Percentiles rank a stretch among this genome's conserved stretches.
Conservation (phyloP, 169 alveolate species). For the Plasmodium malariae region DNA sequence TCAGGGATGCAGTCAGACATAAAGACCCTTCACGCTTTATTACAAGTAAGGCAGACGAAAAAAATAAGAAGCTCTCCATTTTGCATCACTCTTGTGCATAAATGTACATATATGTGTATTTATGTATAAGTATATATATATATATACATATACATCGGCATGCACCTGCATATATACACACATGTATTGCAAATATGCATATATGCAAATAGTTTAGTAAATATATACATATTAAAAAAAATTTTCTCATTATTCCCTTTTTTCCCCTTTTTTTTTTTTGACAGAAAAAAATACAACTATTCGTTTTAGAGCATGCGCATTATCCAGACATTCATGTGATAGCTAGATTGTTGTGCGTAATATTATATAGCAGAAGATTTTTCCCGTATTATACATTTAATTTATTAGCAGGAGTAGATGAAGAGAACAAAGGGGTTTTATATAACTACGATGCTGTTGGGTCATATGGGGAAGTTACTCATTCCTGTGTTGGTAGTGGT, state of each 20-base stretch:
- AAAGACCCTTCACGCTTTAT: constrained; percentile 88
- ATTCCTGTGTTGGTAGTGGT: constrained; percentile 95
- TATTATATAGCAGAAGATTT: constrained; percentile 94
- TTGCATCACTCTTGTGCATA: background rate
- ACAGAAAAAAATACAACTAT: constrained; percentile 90
- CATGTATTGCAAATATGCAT: background rate
- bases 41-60: constrained; percentile 76
- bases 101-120: background rate
- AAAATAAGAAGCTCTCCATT: background rate
- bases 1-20: constrained; percentile 96
- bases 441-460: constrained; percentile 96
- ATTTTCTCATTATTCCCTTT: background rate
- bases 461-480: constrained; percentile 89
- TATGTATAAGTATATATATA: background rate
- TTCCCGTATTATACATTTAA: constrained; percentile 95
- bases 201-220: no score
- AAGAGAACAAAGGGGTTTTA: constrained; percentile 85
- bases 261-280: constrained; percentile 22
- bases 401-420: constrained; percentile 91
- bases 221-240: no score
- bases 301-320: constrained; percentile 87
- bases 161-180: background rate
- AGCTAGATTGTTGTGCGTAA: constrained; percentile 92
- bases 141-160: background rate
- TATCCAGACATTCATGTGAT: constrained; percentile 91